These are phyloP conservation scores for Ampelomyces quisqualis DNA, from an alignment of 2,329 filamentous ascomycete species.

Conservation along the genomic window DNA sequence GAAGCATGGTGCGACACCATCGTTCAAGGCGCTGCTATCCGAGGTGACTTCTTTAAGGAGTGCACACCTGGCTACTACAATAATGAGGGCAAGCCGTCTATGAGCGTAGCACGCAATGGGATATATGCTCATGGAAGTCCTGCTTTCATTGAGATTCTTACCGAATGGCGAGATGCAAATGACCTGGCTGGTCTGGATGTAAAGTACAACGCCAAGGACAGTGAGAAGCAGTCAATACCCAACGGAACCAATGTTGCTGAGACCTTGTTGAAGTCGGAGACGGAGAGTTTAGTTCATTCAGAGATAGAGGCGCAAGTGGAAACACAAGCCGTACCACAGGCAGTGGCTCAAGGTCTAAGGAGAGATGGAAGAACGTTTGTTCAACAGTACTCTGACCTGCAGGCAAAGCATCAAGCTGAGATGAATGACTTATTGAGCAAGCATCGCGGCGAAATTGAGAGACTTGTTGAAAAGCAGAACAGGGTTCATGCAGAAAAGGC, in stretches of 20 bases:
- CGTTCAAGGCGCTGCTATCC: conserved; percentile 45
- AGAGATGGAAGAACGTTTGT: conserved; percentile 2
- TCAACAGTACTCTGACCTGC: conserved; percentile 12
- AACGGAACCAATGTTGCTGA: conserved; percentile 1
- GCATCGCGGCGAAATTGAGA: conserved; percentile 13
- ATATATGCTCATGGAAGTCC: conserved; percentile 34
- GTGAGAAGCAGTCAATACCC: conserved; percentile 1
- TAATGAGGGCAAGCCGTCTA: conserved; percentile 22
- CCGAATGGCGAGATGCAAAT: conserved; percentile 34
- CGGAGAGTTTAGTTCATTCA: too few relatives aligned
- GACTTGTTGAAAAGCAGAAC: conserved; percentile 2
- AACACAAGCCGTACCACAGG: neutral
- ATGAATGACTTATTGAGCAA: conserved; percentile 11
- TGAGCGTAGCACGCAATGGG: conserved; percentile 23
- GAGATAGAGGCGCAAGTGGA: neutral
- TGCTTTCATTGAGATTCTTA: conserved; percentile 37
- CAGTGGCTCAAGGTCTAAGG: neutral
- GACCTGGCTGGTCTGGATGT: conserved; percentile 36
- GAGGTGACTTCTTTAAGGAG: conserved; percentile 44
- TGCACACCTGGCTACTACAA: conserved; percentile 61
- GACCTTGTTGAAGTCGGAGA: neutral
- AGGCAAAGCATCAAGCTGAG: conserved; percentile 17
- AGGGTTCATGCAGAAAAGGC: neutral
- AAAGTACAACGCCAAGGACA: conserved; percentile 5
- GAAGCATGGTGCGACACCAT: conserved; percentile 51